A percentile compares a stretch with the other conserved stretches of the same genome.
Evolutionary conservation across 768 basidiomycete species (phyloP).

Genomic region (Tephrocybe rancida): DNA sequence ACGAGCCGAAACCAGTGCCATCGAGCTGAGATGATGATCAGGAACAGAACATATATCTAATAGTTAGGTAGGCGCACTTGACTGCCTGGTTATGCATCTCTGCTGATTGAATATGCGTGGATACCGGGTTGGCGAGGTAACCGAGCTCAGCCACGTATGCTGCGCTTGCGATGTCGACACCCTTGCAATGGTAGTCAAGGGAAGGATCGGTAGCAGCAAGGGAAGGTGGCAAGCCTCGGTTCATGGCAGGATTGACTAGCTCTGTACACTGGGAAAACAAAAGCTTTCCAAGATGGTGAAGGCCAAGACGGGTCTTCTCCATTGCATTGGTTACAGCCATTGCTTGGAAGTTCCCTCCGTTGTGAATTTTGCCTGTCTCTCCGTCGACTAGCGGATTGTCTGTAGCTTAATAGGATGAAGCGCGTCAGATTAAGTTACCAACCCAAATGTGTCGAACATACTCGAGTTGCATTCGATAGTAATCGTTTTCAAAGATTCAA

Average conservation of each 20-base stretch:
- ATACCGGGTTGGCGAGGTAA: slow-evolving; percentile 81
- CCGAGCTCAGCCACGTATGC: slow-evolving; percentile 85
- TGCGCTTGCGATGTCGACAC: slow-evolving; percentile 82
- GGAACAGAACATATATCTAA: neutral
- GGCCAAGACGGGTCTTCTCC: slow-evolving; percentile 79
- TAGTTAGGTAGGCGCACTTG: slow-evolving; percentile 55
- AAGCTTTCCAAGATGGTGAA: slow-evolving; percentile 73
- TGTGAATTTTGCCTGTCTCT: slow-evolving; percentile 64
- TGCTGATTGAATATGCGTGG: slow-evolving; percentile 82
- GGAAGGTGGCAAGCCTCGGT: slow-evolving; percentile 81
- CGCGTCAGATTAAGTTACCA: neutral
- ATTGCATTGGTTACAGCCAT: slow-evolving; percentile 85
- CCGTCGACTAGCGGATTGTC: slow-evolving; percentile 86
- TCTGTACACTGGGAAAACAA: slow-evolving; percentile 71
- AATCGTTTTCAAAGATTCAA: slow-evolving; percentile 63
- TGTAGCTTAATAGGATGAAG: slow-evolving; percentile 53
- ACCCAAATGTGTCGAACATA: slow-evolving; percentile 33
- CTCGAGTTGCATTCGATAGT: slow-evolving; percentile 83
- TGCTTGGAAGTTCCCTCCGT: slow-evolving; percentile 91
- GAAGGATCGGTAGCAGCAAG: slow-evolving; percentile 81
- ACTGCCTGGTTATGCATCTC: slow-evolving; percentile 94
- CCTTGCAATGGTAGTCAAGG: slow-evolving; percentile 82
- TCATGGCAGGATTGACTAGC: slow-evolving; percentile 74
- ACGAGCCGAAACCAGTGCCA: slow-evolving; percentile 83
- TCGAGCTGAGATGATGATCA: slow-evolving; percentile 50